A percentile compares a stretch with the other conserved stretches of the same genome.
Evolutionary conservation across 495 filamentous ascomycete genomes (phyloP).

Genomic region (Massariosphaeria phaeospora): DNA sequence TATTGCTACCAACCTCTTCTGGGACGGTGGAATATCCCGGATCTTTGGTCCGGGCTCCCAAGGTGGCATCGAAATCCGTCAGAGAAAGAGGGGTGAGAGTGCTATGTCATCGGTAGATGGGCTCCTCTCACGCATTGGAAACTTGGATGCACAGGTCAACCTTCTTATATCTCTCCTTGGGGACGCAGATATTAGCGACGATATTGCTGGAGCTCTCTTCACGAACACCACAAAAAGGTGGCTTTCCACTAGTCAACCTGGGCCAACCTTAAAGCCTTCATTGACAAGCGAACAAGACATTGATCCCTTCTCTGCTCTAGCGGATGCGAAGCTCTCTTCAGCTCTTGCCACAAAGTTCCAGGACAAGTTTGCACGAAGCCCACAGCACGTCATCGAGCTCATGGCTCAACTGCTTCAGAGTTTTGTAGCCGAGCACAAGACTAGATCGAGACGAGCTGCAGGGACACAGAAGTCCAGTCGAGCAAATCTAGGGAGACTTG

Average conservation of each 20-base stretch:
- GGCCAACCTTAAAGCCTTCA: neutral
- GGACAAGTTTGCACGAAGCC: slow-evolving; percentile 60
- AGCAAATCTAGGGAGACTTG: slow-evolving; percentile 12
- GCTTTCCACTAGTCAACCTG: slow-evolving; percentile 42
- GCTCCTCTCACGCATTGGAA: slow-evolving; percentile 34
- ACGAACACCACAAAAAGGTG: slow-evolving; percentile 59
- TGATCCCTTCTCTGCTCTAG: slow-evolving; percentile 47
- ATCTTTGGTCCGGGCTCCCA: slow-evolving; percentile 41
- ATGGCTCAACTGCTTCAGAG: slow-evolving; percentile 53
- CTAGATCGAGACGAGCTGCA: slow-evolving; percentile 19
- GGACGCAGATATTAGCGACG: slow-evolving; percentile 50
- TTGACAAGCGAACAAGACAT: slow-evolving; percentile 33
- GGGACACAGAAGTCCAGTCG: slow-evolving; percentile 12
- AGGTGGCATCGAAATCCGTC: slow-evolving; percentile 42
- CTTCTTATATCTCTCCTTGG: slow-evolving; percentile 53
- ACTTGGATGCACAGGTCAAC: slow-evolving; percentile 49
- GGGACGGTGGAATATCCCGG: slow-evolving; percentile 49
- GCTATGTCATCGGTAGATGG: slow-evolving; percentile 17
- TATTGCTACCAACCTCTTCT: slow-evolving; percentile 50
- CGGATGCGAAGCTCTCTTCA: slow-evolving; percentile 60
- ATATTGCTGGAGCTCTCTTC: slow-evolving; percentile 58
- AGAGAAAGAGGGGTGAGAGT: slow-evolving; percentile 28
- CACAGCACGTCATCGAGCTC: slow-evolving; percentile 58
- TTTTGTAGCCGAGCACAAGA: slow-evolving; percentile 37
- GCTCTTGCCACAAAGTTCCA: slow-evolving; percentile 62